These are phyloP conservation scores for Vickermania spadyakhi DNA, from an alignment of 208 protist species.

Conservation along the genomic window DNA sequence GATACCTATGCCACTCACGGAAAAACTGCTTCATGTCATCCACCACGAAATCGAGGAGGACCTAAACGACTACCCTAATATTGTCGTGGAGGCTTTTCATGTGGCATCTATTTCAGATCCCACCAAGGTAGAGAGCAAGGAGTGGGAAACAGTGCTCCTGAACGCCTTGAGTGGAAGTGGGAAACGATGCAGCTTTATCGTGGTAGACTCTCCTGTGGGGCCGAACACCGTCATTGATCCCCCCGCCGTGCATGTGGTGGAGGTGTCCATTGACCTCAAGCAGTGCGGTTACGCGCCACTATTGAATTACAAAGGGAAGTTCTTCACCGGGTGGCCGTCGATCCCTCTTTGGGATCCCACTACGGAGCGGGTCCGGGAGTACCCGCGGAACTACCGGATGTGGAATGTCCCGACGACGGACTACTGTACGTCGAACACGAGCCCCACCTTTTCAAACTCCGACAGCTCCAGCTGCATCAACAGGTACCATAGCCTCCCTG, in stretches of 20 bases:
- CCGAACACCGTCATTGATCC: constrained; percentile 17
- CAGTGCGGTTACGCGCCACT: constrained; percentile 22
- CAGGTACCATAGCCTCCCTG: background rate
- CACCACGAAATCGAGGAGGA: constrained; percentile 8
- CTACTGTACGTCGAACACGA: background rate
- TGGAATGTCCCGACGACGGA: constrained; percentile 3
- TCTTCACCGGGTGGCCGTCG: constrained; percentile 62
- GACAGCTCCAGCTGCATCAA: background rate
- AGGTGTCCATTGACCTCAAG: constrained; percentile 48
- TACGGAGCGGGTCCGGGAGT: constrained; percentile 19
- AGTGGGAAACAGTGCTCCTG: constrained; percentile 25
- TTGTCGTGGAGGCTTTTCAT: constrained; percentile 29
- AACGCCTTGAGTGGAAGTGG: constrained; percentile 17
- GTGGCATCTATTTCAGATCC: constrained; percentile 26
- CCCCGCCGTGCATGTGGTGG: constrained; percentile 32
- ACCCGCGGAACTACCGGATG: constrained; percentile 45
- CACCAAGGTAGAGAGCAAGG: constrained; percentile 8
- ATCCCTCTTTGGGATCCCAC: constrained; percentile 56
- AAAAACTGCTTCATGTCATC: background rate
- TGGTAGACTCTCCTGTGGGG: constrained; percentile 19
- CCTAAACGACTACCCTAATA: background rate
- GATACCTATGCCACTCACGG: constrained; percentile 18
- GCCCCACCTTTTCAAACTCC: background rate
- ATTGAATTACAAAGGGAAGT: constrained; percentile 39
- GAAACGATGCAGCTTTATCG: constrained; percentile 25